These are phyloP conservation scores for Aureobasidium namibiae DNA, from an alignment of 2,329 filamentous ascomycete species.

Conservation along the genomic window DNA sequence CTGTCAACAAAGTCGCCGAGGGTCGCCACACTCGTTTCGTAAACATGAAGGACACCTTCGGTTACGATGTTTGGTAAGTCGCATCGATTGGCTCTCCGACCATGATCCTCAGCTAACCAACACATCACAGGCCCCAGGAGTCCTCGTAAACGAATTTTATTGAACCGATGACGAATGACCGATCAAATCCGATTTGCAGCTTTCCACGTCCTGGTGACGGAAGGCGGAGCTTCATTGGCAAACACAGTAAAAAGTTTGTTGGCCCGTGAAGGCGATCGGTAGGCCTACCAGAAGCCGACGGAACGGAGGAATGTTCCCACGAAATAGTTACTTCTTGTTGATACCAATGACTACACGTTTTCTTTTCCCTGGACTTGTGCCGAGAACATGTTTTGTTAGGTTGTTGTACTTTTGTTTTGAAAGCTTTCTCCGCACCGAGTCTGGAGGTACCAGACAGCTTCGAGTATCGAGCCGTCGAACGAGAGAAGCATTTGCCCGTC, in stretches of 20 bases:
- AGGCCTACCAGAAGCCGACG: constrained; percentile 5
- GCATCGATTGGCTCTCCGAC: background rate
- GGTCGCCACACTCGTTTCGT: constrained; percentile 64
- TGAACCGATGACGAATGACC: background rate
- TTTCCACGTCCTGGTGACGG: constrained; percentile 11
- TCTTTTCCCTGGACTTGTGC: background rate
- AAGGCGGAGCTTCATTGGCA: background rate
- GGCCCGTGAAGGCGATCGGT: constrained; percentile 5
- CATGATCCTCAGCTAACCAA: background rate
- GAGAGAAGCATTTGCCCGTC: no score
- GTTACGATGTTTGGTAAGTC: constrained; percentile 51
- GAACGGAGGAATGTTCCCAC: background rate
- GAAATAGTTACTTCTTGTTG: constrained; percentile 7
- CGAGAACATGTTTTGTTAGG: background rate
- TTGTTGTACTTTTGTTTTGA: background rate
- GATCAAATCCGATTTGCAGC: background rate
- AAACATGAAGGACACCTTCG: constrained; percentile 76
- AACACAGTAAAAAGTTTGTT: constrained; percentile 5
- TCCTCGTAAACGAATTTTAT: constrained; percentile 1
- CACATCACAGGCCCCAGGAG: constrained; percentile 28
- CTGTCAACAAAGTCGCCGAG: constrained; percentile 55
- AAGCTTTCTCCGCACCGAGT: background rate
- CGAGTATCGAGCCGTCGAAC: background rate
- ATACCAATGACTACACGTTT: constrained; percentile 6
- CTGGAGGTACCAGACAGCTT: background rate